phyloP scores from a whole-genome alignment of 352 stramenopile species.

The Phytopythium chamaehyphon region DNA sequence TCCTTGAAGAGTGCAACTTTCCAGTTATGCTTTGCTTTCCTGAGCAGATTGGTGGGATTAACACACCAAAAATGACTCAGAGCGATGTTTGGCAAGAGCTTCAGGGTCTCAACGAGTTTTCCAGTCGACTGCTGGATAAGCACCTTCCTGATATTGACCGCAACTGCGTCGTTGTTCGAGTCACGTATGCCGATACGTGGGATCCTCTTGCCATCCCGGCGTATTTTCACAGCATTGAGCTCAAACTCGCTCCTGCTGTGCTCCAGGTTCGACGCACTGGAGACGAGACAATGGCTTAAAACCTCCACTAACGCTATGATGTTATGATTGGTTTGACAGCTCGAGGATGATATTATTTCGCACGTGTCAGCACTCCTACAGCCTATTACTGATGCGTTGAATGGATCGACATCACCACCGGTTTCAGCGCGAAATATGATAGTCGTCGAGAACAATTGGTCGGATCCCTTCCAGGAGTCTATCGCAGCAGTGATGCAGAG shows the following conservation, averaged over 20 bases:
- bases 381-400: slow-evolving; percentile 32
- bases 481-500: slow-evolving; percentile 33
- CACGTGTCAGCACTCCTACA: slow-evolving; percentile 41
- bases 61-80: slow-evolving; percentile 23
- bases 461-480: slow-evolving; percentile 6
- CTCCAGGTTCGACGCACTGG: slow-evolving; percentile 48
- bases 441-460: background rate
- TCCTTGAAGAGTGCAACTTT: slow-evolving; percentile 69
- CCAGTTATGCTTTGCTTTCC: slow-evolving; percentile 59
- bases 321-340: slow-evolving; percentile 15
- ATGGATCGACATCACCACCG: slow-evolving; percentile 1
- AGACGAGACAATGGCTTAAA: too few relatives aligned
- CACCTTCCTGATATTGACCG: slow-evolving; percentile 24
- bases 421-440: too few relatives aligned
- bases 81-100: slow-evolving; percentile 40
- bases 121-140: slow-evolving; percentile 31
- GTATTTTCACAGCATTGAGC: slow-evolving; percentile 69
- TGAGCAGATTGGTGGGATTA: too few relatives aligned
- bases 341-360: slow-evolving; percentile 54
- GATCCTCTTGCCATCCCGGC: slow-evolving; percentile 35
- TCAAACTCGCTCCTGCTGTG: slow-evolving; percentile 46
- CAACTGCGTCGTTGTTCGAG: slow-evolving; percentile 31
- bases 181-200: slow-evolving; percentile 60
- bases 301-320: too few relatives aligned
- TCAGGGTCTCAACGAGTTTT: slow-evolving; percentile 22